A percentile compares a stretch with the other conserved stretches of the same genome.
Conservation (phyloP, 2,329 filamentous ascomycete species). For the Fusarium sp. region DNA sequence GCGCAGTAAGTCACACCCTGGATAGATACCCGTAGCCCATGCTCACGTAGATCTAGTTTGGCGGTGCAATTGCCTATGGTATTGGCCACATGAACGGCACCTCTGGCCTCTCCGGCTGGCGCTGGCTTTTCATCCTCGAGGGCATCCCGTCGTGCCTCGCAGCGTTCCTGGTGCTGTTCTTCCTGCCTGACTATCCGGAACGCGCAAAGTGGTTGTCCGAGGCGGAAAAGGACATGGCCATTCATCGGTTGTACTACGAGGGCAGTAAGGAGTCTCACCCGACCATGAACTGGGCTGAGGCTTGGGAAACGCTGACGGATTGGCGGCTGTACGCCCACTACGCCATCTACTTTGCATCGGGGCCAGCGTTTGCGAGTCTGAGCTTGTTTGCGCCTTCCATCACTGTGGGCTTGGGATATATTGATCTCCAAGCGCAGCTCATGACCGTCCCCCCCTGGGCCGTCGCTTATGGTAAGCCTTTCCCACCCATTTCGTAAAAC, state of each 20-base stretch:
- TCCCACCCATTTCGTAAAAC: background rate
- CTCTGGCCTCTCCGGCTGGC: conserved; percentile 76
- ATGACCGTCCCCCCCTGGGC: conserved; percentile 79
- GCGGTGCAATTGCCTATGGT: conserved; percentile 80
- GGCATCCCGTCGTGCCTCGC: conserved; percentile 77
- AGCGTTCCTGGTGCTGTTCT: conserved; percentile 75
- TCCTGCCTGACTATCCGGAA: conserved; percentile 79
- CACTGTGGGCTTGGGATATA: conserved; percentile 66
- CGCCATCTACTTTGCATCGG: conserved; percentile 66
- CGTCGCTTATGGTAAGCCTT: conserved; percentile 67
- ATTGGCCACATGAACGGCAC: conserved; percentile 80
- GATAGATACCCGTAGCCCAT: no score
- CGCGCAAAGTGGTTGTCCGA: conserved; percentile 74
- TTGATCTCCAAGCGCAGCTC: conserved; percentile 71
- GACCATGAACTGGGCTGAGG: conserved; percentile 76
- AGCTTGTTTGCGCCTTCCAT: conserved; percentile 76
- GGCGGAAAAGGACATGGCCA: conserved; percentile 71
- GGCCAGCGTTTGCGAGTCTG: conserved; percentile 71
- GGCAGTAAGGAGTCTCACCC: conserved; percentile 72
- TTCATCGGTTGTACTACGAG: conserved; percentile 61
- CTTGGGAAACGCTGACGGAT: conserved; percentile 77
- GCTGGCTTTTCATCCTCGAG: conserved; percentile 76
- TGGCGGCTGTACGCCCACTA: conserved; percentile 80
- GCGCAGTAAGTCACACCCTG: conserved; percentile 63
- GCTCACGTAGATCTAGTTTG: conserved; percentile 61